Conservation (phyloP, 139 green algal species). For the Volvox reticuliferus region DNA sequence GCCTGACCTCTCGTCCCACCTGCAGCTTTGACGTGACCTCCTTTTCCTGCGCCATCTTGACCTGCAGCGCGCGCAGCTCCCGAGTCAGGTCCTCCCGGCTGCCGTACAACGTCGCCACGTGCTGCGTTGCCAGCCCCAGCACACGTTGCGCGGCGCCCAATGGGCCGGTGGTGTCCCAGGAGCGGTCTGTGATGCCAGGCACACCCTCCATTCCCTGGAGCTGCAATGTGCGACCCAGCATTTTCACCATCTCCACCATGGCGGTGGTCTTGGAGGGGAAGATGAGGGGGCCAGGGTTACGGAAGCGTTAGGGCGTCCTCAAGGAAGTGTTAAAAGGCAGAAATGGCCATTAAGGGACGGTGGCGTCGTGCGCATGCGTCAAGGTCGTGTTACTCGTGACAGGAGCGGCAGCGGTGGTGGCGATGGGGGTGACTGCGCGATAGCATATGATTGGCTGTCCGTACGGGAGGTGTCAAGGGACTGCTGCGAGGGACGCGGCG, state of each 20-base stretch:
- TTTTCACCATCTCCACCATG: constrained; percentile 26
- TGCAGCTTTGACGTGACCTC: constrained; percentile 34
- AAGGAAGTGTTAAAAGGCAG: background rate
- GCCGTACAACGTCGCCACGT: constrained; percentile 19
- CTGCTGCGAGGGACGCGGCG: too few relatives aligned
- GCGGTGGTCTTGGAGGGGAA: background rate
- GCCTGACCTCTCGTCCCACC: background rate
- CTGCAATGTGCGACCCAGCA: constrained; percentile 25
- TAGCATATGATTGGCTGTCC: too few relatives aligned
- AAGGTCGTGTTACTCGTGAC: too few relatives aligned
- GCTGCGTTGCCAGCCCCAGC: constrained; percentile 22
- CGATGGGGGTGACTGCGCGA: too few relatives aligned
- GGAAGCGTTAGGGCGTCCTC: background rate
- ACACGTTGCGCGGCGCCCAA: constrained; percentile 35
- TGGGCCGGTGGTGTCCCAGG: constrained; percentile 5
- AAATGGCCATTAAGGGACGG: background rate
- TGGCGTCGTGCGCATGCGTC: too few relatives aligned
- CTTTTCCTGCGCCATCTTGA: constrained; percentile 35
- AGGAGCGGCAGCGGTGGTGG: too few relatives aligned
- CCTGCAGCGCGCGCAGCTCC: background rate
- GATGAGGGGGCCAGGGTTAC: background rate
- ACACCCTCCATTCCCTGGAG: constrained; percentile 38
- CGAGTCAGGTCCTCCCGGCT: background rate
- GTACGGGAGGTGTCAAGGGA: too few relatives aligned
- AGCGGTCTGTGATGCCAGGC: constrained; percentile 2